A percentile compares a stretch with the other conserved stretches of the same genome.
Evolutionary conservation across 2,329 filamentous ascomycete genomes (phyloP).

Genomic region (Calonectria honghensis): DNA sequence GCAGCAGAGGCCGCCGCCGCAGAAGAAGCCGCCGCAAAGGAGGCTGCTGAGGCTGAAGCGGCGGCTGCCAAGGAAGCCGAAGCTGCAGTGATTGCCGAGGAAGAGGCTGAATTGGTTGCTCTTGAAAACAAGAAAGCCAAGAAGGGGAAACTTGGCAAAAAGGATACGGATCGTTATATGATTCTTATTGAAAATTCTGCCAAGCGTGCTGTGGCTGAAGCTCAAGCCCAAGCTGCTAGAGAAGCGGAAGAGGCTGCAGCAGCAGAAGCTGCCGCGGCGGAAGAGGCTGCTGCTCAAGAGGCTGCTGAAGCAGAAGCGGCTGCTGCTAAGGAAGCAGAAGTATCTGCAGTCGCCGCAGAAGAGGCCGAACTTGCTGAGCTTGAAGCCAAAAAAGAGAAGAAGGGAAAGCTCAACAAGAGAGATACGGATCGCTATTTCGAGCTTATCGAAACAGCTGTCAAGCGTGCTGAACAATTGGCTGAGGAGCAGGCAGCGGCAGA

Average conservation of each 20-base stretch:
- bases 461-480: constrained; percentile 62
- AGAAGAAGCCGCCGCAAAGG: constrained; percentile 42
- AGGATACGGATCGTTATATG: constrained; percentile 48
- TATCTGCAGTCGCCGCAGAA: constrained; percentile 34
- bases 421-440: constrained; percentile 67
- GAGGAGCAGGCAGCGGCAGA: constrained; percentile 57
- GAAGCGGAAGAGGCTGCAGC: constrained; percentile 54
- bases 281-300: constrained; percentile 35
- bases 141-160: constrained; percentile 51
- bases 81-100: constrained; percentile 43
- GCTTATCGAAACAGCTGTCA: constrained; percentile 59
- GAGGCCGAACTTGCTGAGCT: constrained; percentile 43
- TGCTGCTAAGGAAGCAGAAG: constrained; percentile 38
- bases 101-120: constrained; percentile 47
- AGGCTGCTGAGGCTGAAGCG: constrained; percentile 33
- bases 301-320: constrained; percentile 36
- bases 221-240: constrained; percentile 31
- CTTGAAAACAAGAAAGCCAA: constrained; percentile 48
- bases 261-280: constrained; percentile 50
- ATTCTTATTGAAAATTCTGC: constrained; percentile 47
- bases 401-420: constrained; percentile 66
- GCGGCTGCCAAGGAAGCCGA: constrained; percentile 42
- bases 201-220: constrained; percentile 46
- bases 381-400: constrained; percentile 68
- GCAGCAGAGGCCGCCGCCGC: constrained; percentile 55